Percentiles rank a stretch among this genome's conserved stretches.
phyloP scores from a whole-genome alignment of 768 basidiomycete genomes.

The Tylopilus vinaceipallidus region DNA sequence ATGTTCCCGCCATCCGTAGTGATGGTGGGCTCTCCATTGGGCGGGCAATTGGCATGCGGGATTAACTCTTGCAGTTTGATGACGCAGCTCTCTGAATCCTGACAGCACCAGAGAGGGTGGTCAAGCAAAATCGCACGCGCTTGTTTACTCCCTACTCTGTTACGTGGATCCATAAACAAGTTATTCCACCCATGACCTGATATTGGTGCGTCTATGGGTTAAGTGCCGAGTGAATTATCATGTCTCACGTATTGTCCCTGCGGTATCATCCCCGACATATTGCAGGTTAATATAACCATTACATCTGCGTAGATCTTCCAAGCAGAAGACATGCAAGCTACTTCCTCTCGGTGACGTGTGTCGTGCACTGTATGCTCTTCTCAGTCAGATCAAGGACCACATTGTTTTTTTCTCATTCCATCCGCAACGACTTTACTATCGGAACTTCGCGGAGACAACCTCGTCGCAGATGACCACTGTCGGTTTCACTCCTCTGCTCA shows the following conservation, averaged over 20 bases:
- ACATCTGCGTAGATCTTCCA: background rate
- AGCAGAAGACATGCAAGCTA: background rate
- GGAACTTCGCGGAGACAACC: background rate
- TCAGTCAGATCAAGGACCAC: background rate
- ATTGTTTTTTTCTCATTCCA: background rate
- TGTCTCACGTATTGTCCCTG: background rate
- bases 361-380: background rate
- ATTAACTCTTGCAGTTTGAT: background rate
- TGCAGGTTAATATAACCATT: background rate
- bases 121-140: background rate
- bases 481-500: background rate
- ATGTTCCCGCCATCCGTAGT: slow-evolving; percentile 10
- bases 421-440: background rate
- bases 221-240: background rate
- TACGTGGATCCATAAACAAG: background rate
- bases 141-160: background rate
- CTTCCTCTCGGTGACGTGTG: background rate
- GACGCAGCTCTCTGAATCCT: background rate
- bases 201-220: slow-evolving; percentile 9
- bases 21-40: background rate
- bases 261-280: background rate
- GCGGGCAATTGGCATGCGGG: background rate
- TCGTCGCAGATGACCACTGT: background rate
- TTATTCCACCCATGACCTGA: background rate
- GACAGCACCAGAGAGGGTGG: background rate